Percentiles rank a stretch among this genome's conserved stretches.
These are phyloP conservation scores for Sugiyamaella marilandica DNA, from an alignment of 805 yeast species.

Conservation along the genomic window DNA sequence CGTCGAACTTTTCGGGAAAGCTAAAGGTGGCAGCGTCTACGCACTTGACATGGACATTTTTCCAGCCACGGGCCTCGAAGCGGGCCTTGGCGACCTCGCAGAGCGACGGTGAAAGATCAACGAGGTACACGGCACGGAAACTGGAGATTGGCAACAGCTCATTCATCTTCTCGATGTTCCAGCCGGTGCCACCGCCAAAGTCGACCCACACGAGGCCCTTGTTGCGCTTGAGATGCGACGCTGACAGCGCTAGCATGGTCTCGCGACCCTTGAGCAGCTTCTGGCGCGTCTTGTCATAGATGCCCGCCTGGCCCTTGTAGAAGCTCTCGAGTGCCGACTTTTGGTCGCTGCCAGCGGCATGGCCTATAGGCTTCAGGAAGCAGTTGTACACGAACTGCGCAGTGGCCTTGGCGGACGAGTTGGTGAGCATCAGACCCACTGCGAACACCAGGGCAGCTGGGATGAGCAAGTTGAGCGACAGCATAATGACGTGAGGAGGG, in stretches of 20 bases:
- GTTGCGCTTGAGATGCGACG: constrained; percentile 46
- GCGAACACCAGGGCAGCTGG: constrained; percentile 15
- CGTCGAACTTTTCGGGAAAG: constrained; percentile 36
- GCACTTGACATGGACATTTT: constrained; percentile 60
- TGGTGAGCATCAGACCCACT: constrained; percentile 12
- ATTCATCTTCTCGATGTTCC: constrained; percentile 74
- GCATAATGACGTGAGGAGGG: background rate
- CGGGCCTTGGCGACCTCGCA: constrained; percentile 66
- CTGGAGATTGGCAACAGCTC: constrained; percentile 43
- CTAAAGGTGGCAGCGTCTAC: constrained; percentile 73
- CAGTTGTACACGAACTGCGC: constrained; percentile 44
- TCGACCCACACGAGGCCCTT: constrained; percentile 30
- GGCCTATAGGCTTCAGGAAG: constrained; percentile 54
- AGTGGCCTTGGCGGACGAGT: constrained; percentile 16
- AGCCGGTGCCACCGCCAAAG: constrained; percentile 85
- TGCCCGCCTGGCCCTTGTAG: constrained; percentile 70
- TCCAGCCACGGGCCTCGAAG: constrained; percentile 45
- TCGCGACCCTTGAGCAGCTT: constrained; percentile 66
- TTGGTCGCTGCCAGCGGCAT: constrained; percentile 39
- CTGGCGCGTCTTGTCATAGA: constrained; percentile 69
- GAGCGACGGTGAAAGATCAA: constrained; percentile 73
- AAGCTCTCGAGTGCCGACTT: constrained; percentile 63
- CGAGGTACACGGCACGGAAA: constrained; percentile 64
- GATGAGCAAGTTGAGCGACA: constrained; percentile 7
- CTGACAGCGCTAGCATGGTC: constrained; percentile 54